Base-by-base conservation (phyloP, 2,329 filamentous ascomycete genomes). In the Dryadomyces sulphureus region DNA sequence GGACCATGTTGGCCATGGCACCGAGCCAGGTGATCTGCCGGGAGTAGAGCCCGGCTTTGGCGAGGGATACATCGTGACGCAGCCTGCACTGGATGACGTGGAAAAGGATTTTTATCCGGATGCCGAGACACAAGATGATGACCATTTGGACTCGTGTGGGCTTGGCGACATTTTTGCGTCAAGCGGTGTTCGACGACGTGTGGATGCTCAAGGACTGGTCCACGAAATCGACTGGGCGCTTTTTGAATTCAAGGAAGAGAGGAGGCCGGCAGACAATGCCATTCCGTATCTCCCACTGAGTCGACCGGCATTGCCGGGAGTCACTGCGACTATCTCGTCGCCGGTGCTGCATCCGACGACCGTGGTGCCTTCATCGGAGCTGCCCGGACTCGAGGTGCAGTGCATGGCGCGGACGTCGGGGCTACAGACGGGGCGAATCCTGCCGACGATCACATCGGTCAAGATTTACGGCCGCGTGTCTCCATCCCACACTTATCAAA, bases 201-300 rank as follows among this genome's bases (percentile, higher is more conserved):
- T 69, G 44, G 73, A 81, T 45, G 72, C 77, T 49, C 71, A 82
- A 50, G 79, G 81, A 5, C 66, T 93, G 21, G 69, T 85, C 6
- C 90, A 95, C 59, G 90, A 96, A 61, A 88, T 96, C 39, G 90
- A 96, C 61, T 96, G 90, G 90, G 88, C 89, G 0, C 67, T 96
- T 2, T 88, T 96, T 54, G 78, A 84, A 53, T 85, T 96, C 52
- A 68, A 81, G 11, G 69, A 80, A 7, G 73, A 80, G 11, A 77
- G 90, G 1, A 66, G 80, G 14, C 84, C 90, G 3, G 68, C 73
- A 0, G 73, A 77, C 49, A 95, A 95, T 54, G 63, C 75, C 11
- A 81, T 94, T 20, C 76, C 76, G 2, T 54, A 54, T 45, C 54
- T 39, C 49, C 57, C 17, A 32, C 51, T 20, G n/a, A 46, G 25